Percentiles rank a stretch among this genome's conserved stretches.
phyloP scores from a whole-genome alignment of 352 stramenopile genomes.

The Pythium vanterpoolii region DNA sequence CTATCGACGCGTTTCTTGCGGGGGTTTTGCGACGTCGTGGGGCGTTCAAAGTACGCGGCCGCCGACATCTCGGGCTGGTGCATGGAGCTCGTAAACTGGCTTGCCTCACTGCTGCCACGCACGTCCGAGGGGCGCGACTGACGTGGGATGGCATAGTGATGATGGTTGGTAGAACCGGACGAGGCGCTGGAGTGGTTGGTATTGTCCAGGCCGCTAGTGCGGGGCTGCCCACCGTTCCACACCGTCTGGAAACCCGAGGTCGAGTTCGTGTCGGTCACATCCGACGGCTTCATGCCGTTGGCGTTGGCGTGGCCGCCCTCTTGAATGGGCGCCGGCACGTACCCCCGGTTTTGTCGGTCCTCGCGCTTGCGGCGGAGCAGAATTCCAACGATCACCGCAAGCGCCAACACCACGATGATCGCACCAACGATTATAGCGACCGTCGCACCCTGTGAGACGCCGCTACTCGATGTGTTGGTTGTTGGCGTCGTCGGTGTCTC shows the following conservation, averaged over 20 bases:
- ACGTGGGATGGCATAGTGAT: constrained; percentile 20
- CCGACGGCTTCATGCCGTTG: constrained; percentile 16
- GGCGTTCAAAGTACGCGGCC: constrained; percentile 5
- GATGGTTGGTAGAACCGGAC: constrained; percentile 10
- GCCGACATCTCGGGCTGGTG: constrained; percentile 15
- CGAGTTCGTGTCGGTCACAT: constrained; percentile 25
- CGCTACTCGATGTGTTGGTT: constrained; percentile 15
- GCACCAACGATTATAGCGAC: constrained; percentile 60
- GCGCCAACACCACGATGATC: constrained; percentile 42
- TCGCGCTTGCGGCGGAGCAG: constrained; percentile 29
- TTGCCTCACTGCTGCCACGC: constrained; percentile 15
- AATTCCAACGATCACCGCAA: constrained; percentile 39
- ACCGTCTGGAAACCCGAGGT: constrained; percentile 30
- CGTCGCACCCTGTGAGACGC: constrained; percentile 42
- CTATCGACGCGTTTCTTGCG: constrained; percentile 50
- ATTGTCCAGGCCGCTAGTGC: constrained; percentile 28
- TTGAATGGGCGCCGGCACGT: constrained; percentile 50
- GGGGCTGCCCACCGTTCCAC: constrained; percentile 13
- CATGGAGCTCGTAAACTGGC: constrained; percentile 28
- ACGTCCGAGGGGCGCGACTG: constrained; percentile 8
- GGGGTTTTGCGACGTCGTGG: not conserved
- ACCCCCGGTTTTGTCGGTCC: constrained; percentile 21
- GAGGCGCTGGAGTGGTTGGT: constrained; percentile 41
- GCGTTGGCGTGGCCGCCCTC: constrained; percentile 18
- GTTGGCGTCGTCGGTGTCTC: constrained; percentile 5